Conservation (phyloP, 192 early-diverging fungal species). For the Podila verticillata region DNA sequence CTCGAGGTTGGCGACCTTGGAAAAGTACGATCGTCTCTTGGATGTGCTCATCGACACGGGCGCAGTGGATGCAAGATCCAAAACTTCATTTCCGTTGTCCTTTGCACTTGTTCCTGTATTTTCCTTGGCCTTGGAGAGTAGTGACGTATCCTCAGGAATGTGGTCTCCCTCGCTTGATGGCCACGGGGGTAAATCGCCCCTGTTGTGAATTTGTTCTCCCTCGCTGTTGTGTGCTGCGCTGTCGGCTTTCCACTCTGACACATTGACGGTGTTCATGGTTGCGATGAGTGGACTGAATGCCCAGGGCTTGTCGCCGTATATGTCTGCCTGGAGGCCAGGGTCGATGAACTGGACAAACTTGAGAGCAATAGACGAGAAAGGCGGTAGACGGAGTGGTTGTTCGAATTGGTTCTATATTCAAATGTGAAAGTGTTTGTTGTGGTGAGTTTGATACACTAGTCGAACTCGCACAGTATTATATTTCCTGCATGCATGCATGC, state of each 20-base stretch:
- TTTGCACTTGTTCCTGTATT: constrained; percentile 1
- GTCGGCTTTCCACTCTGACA: constrained; percentile 48
- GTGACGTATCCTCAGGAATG: constrained; percentile 33
- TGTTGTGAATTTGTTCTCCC: constrained; percentile 8
- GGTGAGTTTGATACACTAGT: not conserved
- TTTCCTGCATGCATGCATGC: not conserved
- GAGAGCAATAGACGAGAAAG: constrained; percentile 73
- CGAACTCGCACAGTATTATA: not conserved
- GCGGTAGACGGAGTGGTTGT: constrained; percentile 71
- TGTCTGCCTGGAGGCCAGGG: constrained; percentile 75
- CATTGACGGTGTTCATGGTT: constrained; percentile 78
- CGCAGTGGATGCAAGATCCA: constrained; percentile 3
- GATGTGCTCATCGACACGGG: constrained; percentile 27
- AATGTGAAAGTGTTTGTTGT: no score
- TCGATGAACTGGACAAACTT: constrained; percentile 82
- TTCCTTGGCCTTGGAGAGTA: constrained; percentile 17
- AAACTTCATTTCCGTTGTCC: constrained; percentile 4
- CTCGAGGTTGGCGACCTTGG: constrained; percentile 54
- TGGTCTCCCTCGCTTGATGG: constrained; percentile 51
- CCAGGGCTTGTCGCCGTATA: constrained; percentile 78
- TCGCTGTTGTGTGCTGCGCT: constrained; percentile 26
- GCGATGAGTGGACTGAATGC: constrained; percentile 75
- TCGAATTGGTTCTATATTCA: constrained; percentile 76
- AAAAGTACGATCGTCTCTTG: constrained; percentile 66
- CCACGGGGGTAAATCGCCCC: constrained; percentile 53